Evolutionary conservation across 2,329 filamentous ascomycete species (phyloP), one percentile per base, ranked within the genome.

Genomic region (Sporothrix curviconia): DNA sequence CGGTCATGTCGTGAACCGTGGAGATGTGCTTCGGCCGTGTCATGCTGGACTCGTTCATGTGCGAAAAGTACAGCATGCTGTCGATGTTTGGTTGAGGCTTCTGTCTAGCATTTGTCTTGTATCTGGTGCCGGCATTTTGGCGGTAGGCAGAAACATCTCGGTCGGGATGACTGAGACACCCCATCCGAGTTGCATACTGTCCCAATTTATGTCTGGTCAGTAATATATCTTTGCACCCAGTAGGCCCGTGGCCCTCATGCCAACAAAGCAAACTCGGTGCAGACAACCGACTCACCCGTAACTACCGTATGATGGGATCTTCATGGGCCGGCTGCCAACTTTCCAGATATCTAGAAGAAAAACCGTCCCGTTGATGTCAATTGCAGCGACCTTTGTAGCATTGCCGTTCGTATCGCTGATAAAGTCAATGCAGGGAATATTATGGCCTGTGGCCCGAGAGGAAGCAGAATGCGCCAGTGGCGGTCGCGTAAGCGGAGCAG

Each of bases 311-410:
- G 32, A 34, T 5, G 3, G 19, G 15, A 74, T 62, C 4, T 65
- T 62, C 14, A 71, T 42, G 1, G 64, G 64, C 14, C 36, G 54
- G 30, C 50, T 56, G 9, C 67, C 67, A 36, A 70, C 57, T 36
- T 70, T 72, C 80, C 79, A 83, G 14, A 84, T 80, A 43, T 80
- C 71, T 42, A 79, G 70, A 12, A 82, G 59, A 76, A 77, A 83
- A 6, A 75, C 64, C 9, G 62, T 66, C 1, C 78, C 80, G 11
- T 67, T 64, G 39, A 83, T 77, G 44, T 83, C 80, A 24, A 80
- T 67, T 1, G 76, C 80, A 24, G 75, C 72, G 1, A 83, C 65
- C 60, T 75, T 77, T 5, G 78, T 73, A 2, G 79, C 81, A 2
- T 74, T 63, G 1, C 80, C 80, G 1, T 70, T 40, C 1, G 67